Conservation (phyloP, 2,329 filamentous ascomycete species). For the Geosmithia flava region DNA sequence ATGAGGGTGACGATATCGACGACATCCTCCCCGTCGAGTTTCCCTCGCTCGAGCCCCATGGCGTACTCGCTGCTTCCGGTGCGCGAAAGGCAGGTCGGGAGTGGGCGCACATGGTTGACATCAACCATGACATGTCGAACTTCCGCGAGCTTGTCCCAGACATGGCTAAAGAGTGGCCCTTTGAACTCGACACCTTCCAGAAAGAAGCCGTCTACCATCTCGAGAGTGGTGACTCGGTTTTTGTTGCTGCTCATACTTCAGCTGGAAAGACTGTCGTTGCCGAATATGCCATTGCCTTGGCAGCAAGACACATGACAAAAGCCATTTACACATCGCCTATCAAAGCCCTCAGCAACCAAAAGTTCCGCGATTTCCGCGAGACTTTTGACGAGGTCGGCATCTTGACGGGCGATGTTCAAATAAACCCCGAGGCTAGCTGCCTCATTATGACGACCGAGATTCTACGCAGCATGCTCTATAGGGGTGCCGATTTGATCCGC, state of each 20-base stretch:
- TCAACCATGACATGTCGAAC: slow-evolving; percentile 86
- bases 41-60: slow-evolving; percentile 75
- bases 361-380: slow-evolving; percentile 87
- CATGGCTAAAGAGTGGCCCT: slow-evolving; percentile 93
- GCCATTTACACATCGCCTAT: slow-evolving; percentile 98
- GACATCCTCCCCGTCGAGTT: slow-evolving; percentile 85
- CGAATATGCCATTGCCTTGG: slow-evolving; percentile 95
- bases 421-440: slow-evolving; percentile 93
- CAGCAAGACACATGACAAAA: slow-evolving; percentile 98
- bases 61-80: slow-evolving; percentile 59
- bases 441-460: slow-evolving; percentile 99
- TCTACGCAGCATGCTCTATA: slow-evolving; percentile 92
- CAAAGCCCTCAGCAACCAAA: slow-evolving; percentile 96
- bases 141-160: slow-evolving; percentile 88
- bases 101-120: slow-evolving; percentile 98
- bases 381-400: slow-evolving; percentile 95
- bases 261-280: slow-evolving; percentile 97
- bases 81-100: slow-evolving; percentile 67
- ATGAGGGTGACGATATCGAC: slow-evolving; percentile 60
- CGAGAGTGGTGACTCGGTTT: slow-evolving; percentile 92
- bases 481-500: slow-evolving; percentile 87
- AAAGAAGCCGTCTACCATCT: slow-evolving; percentile 98
- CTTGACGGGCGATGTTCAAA: slow-evolving; percentile 93
- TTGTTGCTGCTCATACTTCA: slow-evolving; percentile 94
- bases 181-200: slow-evolving; percentile 95